These are phyloP conservation scores for Colletotrichum zoysiae DNA, from an alignment of 2,329 filamentous ascomycete species.

Conservation along the genomic window DNA sequence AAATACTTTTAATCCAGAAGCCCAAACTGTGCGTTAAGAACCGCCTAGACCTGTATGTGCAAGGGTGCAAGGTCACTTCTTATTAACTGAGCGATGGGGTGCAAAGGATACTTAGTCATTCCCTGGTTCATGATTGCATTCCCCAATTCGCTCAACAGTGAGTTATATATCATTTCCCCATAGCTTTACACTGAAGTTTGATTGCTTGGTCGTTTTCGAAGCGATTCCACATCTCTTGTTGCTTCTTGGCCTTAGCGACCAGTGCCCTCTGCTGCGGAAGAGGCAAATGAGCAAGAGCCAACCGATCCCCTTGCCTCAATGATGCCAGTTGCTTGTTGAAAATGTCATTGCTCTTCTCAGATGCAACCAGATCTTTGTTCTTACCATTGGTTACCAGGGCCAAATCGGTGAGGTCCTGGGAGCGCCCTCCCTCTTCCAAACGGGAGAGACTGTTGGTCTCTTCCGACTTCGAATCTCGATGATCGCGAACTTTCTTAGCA, in stretches of 20 bases:
- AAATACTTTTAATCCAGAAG: no score
- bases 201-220: slow-evolving; percentile 40
- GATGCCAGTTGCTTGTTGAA: background rate
- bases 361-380: background rate
- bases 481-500: background rate
- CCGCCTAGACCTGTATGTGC: no score
- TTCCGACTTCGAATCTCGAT: background rate
- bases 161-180: background rate
- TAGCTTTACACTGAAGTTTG: slow-evolving; percentile 36
- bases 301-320: background rate
- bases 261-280: slow-evolving; percentile 47
- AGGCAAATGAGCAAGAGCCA: slow-evolving; percentile 46
- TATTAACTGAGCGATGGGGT: no score
- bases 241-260: slow-evolving; percentile 47
- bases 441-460: background rate
- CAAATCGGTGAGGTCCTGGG: background rate
- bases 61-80: no score
- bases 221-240: slow-evolving; percentile 45
- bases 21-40: no score
- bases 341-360: background rate
- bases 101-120: no score
- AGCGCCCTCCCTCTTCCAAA: background rate
- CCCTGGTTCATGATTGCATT: no score
- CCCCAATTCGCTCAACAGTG: no score
- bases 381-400: background rate